phyloP scores from a whole-genome alignment of 257 asterid species.

The Solanum habrochaites region DNA sequence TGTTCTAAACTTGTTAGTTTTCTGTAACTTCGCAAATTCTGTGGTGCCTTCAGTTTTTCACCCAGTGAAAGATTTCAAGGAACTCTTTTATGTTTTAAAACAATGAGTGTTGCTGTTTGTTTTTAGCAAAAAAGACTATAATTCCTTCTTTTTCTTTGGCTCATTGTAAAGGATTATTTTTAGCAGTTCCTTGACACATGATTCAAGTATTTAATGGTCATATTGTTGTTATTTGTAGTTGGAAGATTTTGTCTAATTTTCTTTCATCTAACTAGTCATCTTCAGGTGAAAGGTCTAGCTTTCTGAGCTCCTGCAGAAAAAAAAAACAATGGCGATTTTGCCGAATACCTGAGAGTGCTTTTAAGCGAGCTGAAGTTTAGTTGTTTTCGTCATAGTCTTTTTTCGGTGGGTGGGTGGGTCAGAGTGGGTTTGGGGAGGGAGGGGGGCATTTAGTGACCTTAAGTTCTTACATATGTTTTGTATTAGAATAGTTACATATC shows the following conservation, averaged over 20 bases:
- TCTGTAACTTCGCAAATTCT: not conserved
- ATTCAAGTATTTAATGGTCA: not conserved
- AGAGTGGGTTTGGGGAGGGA: not conserved
- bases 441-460: not conserved
- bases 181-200: not conserved
- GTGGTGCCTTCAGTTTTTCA: not conserved
- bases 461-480: not conserved
- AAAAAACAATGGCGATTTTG: constrained; percentile 3
- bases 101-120: not conserved
- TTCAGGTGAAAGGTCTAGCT: not conserved
- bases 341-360: constrained; percentile 28
- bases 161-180: not conserved
- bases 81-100: not conserved
- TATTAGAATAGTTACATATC: not conserved
- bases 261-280: not conserved
- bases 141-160: not conserved
- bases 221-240: not conserved
- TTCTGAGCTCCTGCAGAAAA: not conserved
- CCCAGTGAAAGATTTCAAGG: not conserved
- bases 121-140: not conserved
- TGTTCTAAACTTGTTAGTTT: not conserved
- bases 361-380: constrained; percentile 33
- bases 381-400: not conserved
- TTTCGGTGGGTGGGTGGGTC: not conserved
- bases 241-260: not conserved